Conservation (phyloP, 1,284 basidiomycete species). For the Thelephora terrestris region DNA sequence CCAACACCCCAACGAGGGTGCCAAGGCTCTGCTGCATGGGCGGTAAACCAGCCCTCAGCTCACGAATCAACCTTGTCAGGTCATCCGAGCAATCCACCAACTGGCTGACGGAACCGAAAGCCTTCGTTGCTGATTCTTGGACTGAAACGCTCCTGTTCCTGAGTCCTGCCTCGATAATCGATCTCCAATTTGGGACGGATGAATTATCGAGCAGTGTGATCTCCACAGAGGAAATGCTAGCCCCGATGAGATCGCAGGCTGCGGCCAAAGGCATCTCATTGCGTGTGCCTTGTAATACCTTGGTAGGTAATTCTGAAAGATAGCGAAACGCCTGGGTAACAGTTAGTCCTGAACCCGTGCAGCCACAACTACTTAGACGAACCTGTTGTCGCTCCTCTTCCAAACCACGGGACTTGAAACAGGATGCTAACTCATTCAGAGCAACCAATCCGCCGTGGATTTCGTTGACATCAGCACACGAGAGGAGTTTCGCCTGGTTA, state of each 20-base stretch:
- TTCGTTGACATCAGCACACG: slow-evolving; percentile 59
- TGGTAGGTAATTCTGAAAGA: slow-evolving; percentile 43
- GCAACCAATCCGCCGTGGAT: slow-evolving; percentile 78
- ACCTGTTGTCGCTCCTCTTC: slow-evolving; percentile 32
- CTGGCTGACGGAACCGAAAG: slow-evolving; percentile 56
- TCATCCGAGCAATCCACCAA: slow-evolving; percentile 53
- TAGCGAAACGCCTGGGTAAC: slow-evolving; percentile 44
- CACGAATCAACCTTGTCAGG: slow-evolving; percentile 64
- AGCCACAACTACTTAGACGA: slow-evolving; percentile 3
- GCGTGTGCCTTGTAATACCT: slow-evolving; percentile 53
- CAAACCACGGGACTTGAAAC: slow-evolving; percentile 27
- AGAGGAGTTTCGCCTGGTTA: slow-evolving; percentile 45
- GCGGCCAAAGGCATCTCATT: slow-evolving; percentile 70
- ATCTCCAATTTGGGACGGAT: slow-evolving; percentile 50
- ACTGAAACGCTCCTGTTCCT: slow-evolving; percentile 57
- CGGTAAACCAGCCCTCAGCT: slow-evolving; percentile 46
- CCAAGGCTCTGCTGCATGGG: slow-evolving; percentile 71
- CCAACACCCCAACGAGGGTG: slow-evolving; percentile 61
- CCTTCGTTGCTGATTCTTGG: slow-evolving; percentile 65
- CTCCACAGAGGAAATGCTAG: slow-evolving; percentile 49
- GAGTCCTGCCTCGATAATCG: slow-evolving; percentile 62
- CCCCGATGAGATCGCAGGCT: slow-evolving; percentile 65
- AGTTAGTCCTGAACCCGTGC: slow-evolving; percentile 14
- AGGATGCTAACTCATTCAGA: slow-evolving; percentile 59
- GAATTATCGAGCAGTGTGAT: slow-evolving; percentile 30